A percentile compares a stretch with the other conserved stretches of the same genome.
These are phyloP conservation scores for Acanthamoeba culbertsoni DNA, from an alignment of 208 protist species.

Conservation along the genomic window DNA sequence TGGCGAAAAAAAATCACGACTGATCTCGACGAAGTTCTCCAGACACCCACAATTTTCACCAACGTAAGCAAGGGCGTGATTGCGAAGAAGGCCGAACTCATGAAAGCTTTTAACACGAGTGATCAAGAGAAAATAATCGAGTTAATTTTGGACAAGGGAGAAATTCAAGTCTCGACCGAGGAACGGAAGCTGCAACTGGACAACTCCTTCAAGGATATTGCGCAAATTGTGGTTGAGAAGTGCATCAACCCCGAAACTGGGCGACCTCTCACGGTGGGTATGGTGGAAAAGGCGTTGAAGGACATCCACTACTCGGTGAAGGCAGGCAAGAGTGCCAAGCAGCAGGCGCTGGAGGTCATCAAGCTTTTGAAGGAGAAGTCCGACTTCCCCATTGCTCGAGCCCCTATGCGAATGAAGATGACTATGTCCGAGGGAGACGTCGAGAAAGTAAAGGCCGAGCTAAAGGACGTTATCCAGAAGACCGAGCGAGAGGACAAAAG, in stretches of 20 bases:
- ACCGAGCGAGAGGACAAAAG: constrained; percentile 65
- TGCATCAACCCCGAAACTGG: constrained; percentile 87
- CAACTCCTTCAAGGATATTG: constrained; percentile 94
- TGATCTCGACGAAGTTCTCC: constrained; percentile 91
- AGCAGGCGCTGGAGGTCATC: constrained; percentile 82
- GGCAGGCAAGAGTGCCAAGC: constrained; percentile 88
- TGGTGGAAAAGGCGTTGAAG: constrained; percentile 94
- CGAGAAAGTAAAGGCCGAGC: constrained; percentile 46
- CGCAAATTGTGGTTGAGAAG: constrained; percentile 94
- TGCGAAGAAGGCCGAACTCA: constrained; percentile 87
- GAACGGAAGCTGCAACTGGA: constrained; percentile 94
- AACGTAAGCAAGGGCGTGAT: constrained; percentile 89
- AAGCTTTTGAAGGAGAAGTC: constrained; percentile 84
- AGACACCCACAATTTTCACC: constrained; percentile 85
- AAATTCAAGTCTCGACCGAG: constrained; percentile 96
- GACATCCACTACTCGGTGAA: constrained; percentile 93
- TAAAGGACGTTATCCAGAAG: constrained; percentile 54
- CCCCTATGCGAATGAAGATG: constrained; percentile 93
- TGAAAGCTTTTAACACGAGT: constrained; percentile 80
- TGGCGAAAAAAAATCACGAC: constrained; percentile 85
- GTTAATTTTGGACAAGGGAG: constrained; percentile 94
- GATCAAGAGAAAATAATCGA: constrained; percentile 68
- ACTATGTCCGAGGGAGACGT: constrained; percentile 71
- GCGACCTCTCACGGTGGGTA: constrained; percentile 77
- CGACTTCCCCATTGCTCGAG: constrained; percentile 90